Conservation (phyloP, 2,329 filamentous ascomycete genomes). For the Corynespora cassiicola region DNA sequence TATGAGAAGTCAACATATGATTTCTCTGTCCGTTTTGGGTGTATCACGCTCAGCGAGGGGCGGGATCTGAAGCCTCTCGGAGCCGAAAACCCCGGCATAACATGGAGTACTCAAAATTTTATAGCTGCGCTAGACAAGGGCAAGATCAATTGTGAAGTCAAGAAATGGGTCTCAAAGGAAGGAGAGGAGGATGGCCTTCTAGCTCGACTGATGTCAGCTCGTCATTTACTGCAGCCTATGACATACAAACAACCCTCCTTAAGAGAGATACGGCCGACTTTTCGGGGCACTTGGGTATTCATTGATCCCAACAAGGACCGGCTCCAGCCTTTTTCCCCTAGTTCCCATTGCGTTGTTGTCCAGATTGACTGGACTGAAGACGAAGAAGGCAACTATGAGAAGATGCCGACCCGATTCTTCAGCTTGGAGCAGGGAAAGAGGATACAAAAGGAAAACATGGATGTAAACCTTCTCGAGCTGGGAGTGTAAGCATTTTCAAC, state of each 20-base stretch:
- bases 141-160: conserved; percentile 16
- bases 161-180: conserved; percentile 31
- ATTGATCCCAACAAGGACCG: conserved; percentile 28
- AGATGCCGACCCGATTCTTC: conserved; percentile 28
- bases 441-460: conserved; percentile 29
- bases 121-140: too few species aligned
- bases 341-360: too few species aligned
- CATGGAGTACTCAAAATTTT: too few species aligned
- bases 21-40: conserved; percentile 34
- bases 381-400: conserved; percentile 37
- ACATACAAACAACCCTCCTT: conserved; percentile 26
- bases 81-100: too few species aligned
- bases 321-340: too few species aligned
- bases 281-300: conserved; percentile 38
- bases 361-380: conserved; percentile 41
- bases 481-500: conserved; percentile 25
- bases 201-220: conserved; percentile 18
- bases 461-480: conserved; percentile 41
- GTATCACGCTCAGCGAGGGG: conserved; percentile 27
- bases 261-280: conserved; percentile 24
- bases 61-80: too few species aligned
- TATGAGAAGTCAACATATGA: conserved; percentile 33
- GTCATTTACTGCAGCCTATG: conserved; percentile 32
- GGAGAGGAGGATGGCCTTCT: conserved; percentile 27
- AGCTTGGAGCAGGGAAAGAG: conserved; percentile 20